These are phyloP conservation scores for Eremomyces bilateralis DNA, from an alignment of 495 filamentous ascomycete species.

Conservation along the genomic window DNA sequence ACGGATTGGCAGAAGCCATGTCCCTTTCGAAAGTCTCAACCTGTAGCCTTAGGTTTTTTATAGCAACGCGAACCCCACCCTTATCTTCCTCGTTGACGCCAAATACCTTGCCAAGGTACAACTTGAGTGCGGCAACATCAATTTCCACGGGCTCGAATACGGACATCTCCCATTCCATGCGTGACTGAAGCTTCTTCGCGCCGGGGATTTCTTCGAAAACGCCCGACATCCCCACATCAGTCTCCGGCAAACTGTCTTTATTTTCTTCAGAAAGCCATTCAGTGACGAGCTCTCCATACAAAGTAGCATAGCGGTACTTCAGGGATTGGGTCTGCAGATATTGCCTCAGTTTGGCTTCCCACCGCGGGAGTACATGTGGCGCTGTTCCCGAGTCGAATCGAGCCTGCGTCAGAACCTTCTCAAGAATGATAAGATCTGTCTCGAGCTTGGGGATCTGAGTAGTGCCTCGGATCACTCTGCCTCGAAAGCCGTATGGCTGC, in stretches of 20 bases:
- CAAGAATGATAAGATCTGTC: no score
- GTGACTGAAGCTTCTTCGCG: slow-evolving; percentile 28
- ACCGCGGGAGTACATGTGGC: no score
- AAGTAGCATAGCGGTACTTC: slow-evolving; percentile 13
- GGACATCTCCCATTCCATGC: slow-evolving; percentile 31
- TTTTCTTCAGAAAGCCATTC: no score
- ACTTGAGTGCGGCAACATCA: slow-evolving; percentile 9
- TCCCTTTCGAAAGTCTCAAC: no score
- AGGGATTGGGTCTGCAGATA: slow-evolving; percentile 12
- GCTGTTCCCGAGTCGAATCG: no score
- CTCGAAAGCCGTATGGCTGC: no score
- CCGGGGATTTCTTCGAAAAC: slow-evolving; percentile 23
- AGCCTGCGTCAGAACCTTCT: no score
- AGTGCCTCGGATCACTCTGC: no score
- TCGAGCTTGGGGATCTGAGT: no score
- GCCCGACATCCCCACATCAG: no score
- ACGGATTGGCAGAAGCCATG: slow-evolving; percentile 1
- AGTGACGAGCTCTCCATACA: slow-evolving; percentile 13
- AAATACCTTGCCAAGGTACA: slow-evolving; percentile 16
- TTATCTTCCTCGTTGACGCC: slow-evolving; percentile 10
- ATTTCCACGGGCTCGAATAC: slow-evolving; percentile 28
- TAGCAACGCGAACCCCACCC: slow-evolving; percentile 8
- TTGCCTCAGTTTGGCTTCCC: slow-evolving; percentile 8
- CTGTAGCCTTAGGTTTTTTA: slow-evolving; percentile 8
- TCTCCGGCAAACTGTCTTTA: not conserved